Evolutionary conservation across 768 basidiomycete genomes (phyloP).

Genomic region (Auricularia sp.): DNA sequence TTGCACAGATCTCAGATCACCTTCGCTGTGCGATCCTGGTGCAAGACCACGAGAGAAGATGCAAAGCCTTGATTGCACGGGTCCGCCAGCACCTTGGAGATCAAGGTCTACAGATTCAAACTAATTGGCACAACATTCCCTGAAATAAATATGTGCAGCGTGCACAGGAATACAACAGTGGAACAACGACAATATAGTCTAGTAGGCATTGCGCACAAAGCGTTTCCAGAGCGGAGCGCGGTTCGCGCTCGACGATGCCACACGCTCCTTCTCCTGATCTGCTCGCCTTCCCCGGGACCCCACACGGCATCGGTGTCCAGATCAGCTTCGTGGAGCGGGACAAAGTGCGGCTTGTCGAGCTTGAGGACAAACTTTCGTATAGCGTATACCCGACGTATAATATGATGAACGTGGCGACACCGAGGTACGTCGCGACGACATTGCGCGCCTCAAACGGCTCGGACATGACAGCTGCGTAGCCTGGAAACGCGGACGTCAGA

Average conservation of each 20-base stretch:
- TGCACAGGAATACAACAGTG: too few species aligned
- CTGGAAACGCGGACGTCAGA: background rate
- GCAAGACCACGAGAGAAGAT: too few species aligned
- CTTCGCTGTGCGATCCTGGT: too few species aligned
- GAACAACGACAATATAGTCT: too few species aligned
- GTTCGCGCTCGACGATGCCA: background rate
- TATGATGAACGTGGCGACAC: conserved; percentile 36
- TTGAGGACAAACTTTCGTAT: conserved; percentile 29
- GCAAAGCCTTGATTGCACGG: too few species aligned
- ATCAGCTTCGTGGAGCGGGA: conserved; percentile 36
- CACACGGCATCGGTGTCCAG: conserved; percentile 47
- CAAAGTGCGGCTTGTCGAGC: conserved; percentile 23
- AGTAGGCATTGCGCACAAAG: background rate
- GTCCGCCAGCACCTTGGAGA: too few species aligned
- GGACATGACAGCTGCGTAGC: conserved; percentile 3
- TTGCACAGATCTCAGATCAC: too few species aligned
- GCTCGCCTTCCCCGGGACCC: conserved; percentile 34
- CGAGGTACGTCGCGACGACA: conserved; percentile 47
- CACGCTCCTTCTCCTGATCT: background rate
- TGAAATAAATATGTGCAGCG: too few species aligned
- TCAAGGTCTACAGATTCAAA: too few species aligned
- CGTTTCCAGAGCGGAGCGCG: background rate
- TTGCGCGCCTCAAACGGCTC: conserved; percentile 25
- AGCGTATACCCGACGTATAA: conserved; percentile 36
- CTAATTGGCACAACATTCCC: too few species aligned